Evolutionary conservation across 305 asterid species (phyloP), one percentile per base, ranked within the genome.

Genomic region (Fraxinus floribunda): DNA sequence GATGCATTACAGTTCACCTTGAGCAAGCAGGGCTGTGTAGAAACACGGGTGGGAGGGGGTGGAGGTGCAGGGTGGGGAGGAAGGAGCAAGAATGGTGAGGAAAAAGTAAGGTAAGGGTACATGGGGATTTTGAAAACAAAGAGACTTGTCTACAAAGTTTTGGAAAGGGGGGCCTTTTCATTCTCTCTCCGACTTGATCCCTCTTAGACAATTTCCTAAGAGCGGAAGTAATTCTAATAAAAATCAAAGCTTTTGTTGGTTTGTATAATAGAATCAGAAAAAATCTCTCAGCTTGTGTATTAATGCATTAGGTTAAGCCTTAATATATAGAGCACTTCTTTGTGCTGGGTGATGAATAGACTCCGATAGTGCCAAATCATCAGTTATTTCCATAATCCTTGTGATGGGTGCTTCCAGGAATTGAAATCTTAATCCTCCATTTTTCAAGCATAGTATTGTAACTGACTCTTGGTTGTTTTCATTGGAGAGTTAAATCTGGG

Each of bases 401-500:
- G 3, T 26, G 18, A 29, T 29, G 75, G 49, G 81, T 66, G 55
- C 15, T 36, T 70, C 20, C 29, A 11, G 64, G 62, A 70, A 80
- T 30, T 2, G 26, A 13, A 20, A 30, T 18, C 16, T 32, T 30
- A 76, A 2, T 24, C 36, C 46, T 68, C 36, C 30, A 38, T 85
- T 13, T 72, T 79, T 18, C 39, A 34, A 15, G 64, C 16, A n/a
- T 10, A 41, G 15, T 62, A 72, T 11, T 73, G 74, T 16, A 32
- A 49, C 4, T 20, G 52, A 72, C 24, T 62, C 71, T 64, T 72
- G 75, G n/a, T 39, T 57, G 84, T 11, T 30, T 77, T 68, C 71
- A 36, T 66, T 76, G 55, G 41, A 55, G 52, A 60, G 78, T 3
- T 22, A 34, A 29, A 44, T 26, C 20, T 41, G 11, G 46, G 26